Evolutionary conservation across 495 filamentous ascomycete species (phyloP), one percentile per base, ranked within the genome.

Genomic region (Hypoxylon fragiforme): DNA sequence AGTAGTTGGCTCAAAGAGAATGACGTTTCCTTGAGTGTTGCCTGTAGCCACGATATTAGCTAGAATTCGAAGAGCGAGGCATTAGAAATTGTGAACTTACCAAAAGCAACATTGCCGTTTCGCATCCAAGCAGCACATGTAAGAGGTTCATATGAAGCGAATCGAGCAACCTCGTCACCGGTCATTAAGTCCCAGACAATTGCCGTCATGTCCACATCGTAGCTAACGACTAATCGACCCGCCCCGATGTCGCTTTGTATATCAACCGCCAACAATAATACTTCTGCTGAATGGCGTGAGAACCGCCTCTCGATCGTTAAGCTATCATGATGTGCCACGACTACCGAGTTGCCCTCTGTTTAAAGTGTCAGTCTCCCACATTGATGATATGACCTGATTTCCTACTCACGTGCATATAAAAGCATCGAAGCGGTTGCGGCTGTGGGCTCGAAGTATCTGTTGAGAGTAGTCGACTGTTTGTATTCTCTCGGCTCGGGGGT

Each of bases 151-250:
- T 95, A 97, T 0, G 91, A 90, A 44, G 85, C 85, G 70, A 97
- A 97, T 39, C 92, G 80, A 13, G 94, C 86, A 54, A 96, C 81
- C 64, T 96, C 91, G 31, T 89, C 87, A 24, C 94, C 94, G 0
- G 91, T 96, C 70, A 95, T 83, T 24, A 96, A 77, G 74, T 97
- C 92, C 94, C 94, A 98, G 15, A 98, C 90, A 63, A 97, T 95
- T 1, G 91, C 91, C 3, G 89, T 96, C 71, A 90, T 88, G 20
- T 90, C 89, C 21, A 80, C 81, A 79, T 98, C 94, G 60, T 96
- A 95, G 73, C 91, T 97, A 40, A 97, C 89, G 7, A 95, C 91
- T 54, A 95, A 73, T 56, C 91, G 76, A 9, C 92, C 92, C 0
- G 87, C 84, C 28, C 91, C 91, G 43, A 85, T 78, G 50, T 96